phyloP scores from a whole-genome alignment of 805 yeast species.

The Peterozyma xylosa region DNA sequence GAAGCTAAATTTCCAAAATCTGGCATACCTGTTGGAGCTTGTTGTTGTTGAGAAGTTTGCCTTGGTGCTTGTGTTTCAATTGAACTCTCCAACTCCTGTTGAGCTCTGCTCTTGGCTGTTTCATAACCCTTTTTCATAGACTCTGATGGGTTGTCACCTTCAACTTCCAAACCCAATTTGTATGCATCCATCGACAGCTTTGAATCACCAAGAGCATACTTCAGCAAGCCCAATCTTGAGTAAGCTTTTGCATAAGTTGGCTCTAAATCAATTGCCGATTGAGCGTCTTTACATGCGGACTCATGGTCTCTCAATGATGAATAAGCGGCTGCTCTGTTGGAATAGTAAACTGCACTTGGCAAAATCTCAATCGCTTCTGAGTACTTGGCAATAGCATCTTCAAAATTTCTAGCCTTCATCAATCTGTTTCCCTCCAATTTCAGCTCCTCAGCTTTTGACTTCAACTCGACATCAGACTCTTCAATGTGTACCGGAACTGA shows the following conservation, averaged over 20 bases:
- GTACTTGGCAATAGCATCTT: constrained; percentile 67
- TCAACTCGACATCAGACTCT: constrained; percentile 42
- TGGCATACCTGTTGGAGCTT: constrained; percentile 51
- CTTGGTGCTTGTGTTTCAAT: constrained; percentile 31
- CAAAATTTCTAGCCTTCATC: constrained; percentile 71
- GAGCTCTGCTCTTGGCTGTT: constrained; percentile 83
- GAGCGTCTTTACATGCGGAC: constrained; percentile 77
- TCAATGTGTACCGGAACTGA: constrained; percentile 34
- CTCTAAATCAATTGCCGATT: constrained; percentile 69
- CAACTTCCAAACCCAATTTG: constrained; percentile 77
- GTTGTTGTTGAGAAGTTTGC: background rate
- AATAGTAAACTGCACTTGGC: constrained; percentile 78
- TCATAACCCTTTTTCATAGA: constrained; percentile 92
- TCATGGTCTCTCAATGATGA: constrained; percentile 71
- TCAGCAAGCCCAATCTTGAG: constrained; percentile 91
- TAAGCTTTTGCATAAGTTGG: constrained; percentile 86
- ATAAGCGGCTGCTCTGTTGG: constrained; percentile 96
- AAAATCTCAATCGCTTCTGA: constrained; percentile 69
- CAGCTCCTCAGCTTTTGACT: constrained; percentile 72
- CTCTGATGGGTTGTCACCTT: constrained; percentile 77
- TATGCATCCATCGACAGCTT: constrained; percentile 88
- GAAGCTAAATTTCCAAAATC: constrained; percentile 53
- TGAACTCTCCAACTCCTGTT: constrained; percentile 53
- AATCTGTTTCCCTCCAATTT: constrained; percentile 86
- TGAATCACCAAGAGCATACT: constrained; percentile 89